Conservation (phyloP, 805 yeast genomes). For the Yamadazyma nakazawae region DNA sequence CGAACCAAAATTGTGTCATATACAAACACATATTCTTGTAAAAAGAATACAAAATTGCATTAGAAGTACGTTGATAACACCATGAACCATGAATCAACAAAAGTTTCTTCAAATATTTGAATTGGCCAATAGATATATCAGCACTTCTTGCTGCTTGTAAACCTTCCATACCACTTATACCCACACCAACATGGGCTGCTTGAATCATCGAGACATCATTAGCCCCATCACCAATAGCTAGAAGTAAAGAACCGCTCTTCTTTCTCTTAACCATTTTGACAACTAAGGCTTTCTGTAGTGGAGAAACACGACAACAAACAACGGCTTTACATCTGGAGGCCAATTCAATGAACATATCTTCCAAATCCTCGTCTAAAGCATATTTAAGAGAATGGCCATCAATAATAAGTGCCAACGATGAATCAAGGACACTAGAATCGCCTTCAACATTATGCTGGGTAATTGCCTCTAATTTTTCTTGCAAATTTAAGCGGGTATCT, state of each 20-base stretch:
- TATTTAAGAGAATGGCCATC: slow-evolving; percentile 89
- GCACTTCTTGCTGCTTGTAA: slow-evolving; percentile 99
- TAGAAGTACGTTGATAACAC: slow-evolving; percentile 93
- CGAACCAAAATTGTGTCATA: slow-evolving; percentile 98
- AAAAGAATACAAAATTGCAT: slow-evolving; percentile 90
- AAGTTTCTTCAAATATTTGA: slow-evolving; percentile 77
- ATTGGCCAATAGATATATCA: slow-evolving; percentile 95
- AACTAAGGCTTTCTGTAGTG: slow-evolving; percentile 93
- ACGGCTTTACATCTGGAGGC: slow-evolving; percentile 93
- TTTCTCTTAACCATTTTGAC: slow-evolving; percentile 90
- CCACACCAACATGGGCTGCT: slow-evolving; percentile 99
- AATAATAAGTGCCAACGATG: slow-evolving; percentile 82
- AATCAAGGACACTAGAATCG: slow-evolving; percentile 54
- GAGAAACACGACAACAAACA: slow-evolving; percentile 96
- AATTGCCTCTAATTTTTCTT: slow-evolving; percentile 74
- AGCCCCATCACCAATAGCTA: slow-evolving; percentile 99
- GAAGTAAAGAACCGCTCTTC: slow-evolving; percentile 61
- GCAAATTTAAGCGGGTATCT: slow-evolving; percentile 70
- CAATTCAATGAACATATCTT: slow-evolving; percentile 70
- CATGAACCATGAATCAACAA: slow-evolving; percentile 94
- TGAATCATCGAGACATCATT: slow-evolving; percentile 99
- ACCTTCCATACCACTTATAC: slow-evolving; percentile 99
- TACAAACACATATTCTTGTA: slow-evolving; percentile 94
- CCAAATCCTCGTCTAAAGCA: slow-evolving; percentile 81
- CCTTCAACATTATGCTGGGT: slow-evolving; percentile 59